Base-by-base conservation (phyloP, 2,329 filamentous ascomycete species). In the Neobulgaria alba region DNA sequence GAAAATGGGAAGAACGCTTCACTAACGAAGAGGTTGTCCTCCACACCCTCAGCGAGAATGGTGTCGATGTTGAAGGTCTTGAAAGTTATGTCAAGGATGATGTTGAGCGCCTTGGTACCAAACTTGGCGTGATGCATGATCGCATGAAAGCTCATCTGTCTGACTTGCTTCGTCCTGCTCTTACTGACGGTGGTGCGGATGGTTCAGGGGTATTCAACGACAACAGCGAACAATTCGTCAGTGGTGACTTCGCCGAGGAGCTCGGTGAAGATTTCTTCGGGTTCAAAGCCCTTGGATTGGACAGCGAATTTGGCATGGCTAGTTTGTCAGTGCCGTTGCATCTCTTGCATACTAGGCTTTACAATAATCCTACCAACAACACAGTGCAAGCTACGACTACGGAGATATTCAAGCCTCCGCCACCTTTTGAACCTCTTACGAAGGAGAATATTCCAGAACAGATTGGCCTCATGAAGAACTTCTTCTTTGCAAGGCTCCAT, bases 181-280 rank as follows among this genome's bases (percentile, higher is more conserved):
- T 98, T 38, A 75, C 79, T 36, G 85, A 94, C 55, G 79, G 75
- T 33, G 83, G 84, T 26, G 75, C 77, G 21, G 92, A 96, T 58
- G 92, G 89, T 26, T 88, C 82, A 3, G 85, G 83, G 42, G 85
- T 88, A 5, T 98, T 98, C 71, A 87, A 93, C 48, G 92, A 98
- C 55, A 90, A 89, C 50, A 95, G 88, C 62, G 92, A 98, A 50
- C 92, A 96, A 59, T 98, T 96, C 54, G 81, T 95, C 35, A 87
- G 85, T 33, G 92, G 92, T 47, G 92, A 98, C 62, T 98, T 98
- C 61, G 92, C 92, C 1, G 92, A 95, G 60, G 92, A 98, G 54
- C 83, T 98, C 10, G 90, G 89, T 46, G 92, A 98, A 67, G 92
- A 98, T 65, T 98, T 95, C 74, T 98, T 98, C 57, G 92, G 92